Conservation (phyloP, 208 protist species). For the Leishmania major region DNA sequence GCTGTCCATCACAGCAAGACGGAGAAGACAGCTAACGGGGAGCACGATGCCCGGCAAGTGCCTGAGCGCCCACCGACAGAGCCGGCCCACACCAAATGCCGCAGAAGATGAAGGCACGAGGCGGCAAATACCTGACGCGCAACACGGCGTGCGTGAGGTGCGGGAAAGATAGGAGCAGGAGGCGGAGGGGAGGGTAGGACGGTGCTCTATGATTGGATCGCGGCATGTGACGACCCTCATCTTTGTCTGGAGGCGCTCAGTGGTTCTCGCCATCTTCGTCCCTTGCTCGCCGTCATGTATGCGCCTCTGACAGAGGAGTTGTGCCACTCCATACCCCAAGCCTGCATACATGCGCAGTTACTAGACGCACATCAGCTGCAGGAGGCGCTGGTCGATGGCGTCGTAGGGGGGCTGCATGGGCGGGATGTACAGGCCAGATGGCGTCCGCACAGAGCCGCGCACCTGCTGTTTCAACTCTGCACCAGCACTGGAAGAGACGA, state of each 20-base stretch:
- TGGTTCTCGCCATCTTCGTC: neutral
- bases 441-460: conserved; percentile 45
- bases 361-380: conserved; percentile 69
- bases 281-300: neutral
- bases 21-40: neutral
- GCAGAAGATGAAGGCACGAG: neutral
- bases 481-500: conserved; percentile 5
- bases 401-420: conserved; percentile 59
- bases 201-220: neutral
- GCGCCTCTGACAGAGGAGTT: neutral
- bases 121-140: neutral
- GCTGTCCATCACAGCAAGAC: neutral
- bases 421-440: conserved; percentile 70
- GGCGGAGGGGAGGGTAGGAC: neutral
- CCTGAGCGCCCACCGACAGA: neutral
- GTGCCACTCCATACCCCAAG: neutral
- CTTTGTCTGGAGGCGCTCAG: neutral
- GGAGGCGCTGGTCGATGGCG: conserved; percentile 63
- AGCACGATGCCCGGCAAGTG: neutral
- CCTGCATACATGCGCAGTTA: neutral
- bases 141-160: neutral
- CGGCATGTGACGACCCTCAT: neutral
- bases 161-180: neutral
- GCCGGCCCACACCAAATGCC: neutral
- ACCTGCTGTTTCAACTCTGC: conserved; percentile 21